A percentile compares a stretch with the other conserved stretches of the same genome.
Evolutionary conservation across 495 filamentous ascomycete species (phyloP).

Genomic region (Aspergillus leporis): DNA sequence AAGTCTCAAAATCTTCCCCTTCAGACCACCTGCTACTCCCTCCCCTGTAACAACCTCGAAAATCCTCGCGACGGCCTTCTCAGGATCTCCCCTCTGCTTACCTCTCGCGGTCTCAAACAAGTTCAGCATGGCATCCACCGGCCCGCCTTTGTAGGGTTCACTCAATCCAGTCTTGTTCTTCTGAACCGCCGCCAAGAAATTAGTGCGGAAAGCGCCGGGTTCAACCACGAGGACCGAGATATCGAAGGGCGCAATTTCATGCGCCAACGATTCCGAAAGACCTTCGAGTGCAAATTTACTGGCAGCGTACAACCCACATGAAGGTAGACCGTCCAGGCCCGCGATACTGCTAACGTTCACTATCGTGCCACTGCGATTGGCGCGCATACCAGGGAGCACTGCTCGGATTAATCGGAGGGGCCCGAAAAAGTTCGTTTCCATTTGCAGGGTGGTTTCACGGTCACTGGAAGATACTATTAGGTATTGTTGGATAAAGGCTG

Average conservation of each 20-base stretch:
- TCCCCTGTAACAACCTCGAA: slow-evolving; percentile 44
- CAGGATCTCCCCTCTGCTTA: slow-evolving; percentile 44
- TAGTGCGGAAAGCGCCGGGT: slow-evolving; percentile 39
- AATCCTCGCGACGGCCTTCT: slow-evolving; percentile 43
- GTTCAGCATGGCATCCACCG: slow-evolving; percentile 10
- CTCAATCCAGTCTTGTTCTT: slow-evolving; percentile 9
- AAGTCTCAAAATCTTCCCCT: slow-evolving; percentile 23
- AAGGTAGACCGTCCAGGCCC: slow-evolving; percentile 15
- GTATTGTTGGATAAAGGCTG: neutral
- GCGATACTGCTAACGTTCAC: slow-evolving; percentile 44
- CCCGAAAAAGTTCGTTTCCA: slow-evolving; percentile 55
- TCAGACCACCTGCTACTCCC: slow-evolving; percentile 29
- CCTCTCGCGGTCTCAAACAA: slow-evolving; percentile 11
- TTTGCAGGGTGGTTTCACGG: slow-evolving; percentile 36
- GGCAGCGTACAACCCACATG: slow-evolving; percentile 24
- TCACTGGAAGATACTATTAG: slow-evolving; percentile 20
- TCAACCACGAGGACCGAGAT: slow-evolving; percentile 38
- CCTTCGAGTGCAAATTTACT: slow-evolving; percentile 34
- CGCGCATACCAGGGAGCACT: slow-evolving; percentile 44
- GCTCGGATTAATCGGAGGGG: slow-evolving; percentile 42
- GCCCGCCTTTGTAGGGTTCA: slow-evolving; percentile 11
- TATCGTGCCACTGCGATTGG: slow-evolving; percentile 33
- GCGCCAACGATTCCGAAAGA: slow-evolving; percentile 21
- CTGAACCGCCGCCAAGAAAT: slow-evolving; percentile 13
- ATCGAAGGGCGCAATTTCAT: slow-evolving; percentile 28